Base-by-base conservation (phyloP, 805 yeast species). In the Saturnispora kantuleensis region DNA sequence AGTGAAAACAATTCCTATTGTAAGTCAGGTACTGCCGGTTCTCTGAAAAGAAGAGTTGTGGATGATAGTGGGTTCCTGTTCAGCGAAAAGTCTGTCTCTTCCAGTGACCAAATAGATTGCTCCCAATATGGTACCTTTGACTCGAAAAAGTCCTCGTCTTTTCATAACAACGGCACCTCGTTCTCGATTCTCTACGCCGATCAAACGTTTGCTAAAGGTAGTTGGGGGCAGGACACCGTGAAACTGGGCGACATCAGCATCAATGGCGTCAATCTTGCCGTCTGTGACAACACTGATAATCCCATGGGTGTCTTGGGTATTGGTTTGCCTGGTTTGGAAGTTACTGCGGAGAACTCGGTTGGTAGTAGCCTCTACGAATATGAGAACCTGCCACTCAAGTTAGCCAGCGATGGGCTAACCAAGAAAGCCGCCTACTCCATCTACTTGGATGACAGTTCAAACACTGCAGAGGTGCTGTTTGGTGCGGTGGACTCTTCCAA, bases 401-500 rank as follows among this genome's bases (percentile, higher is more conserved):
- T 86, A 67, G 77, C 70, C 41, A 56, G 65, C 30, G 72, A 73
- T 44, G 89, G 88, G 0, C 54, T 73, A 35, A 82, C 78, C 48
- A 54, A 69, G 38, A 69, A 71, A 41, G 67, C 69, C 34, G 74
- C 74, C 1, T 84, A 81, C 58, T 82, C 90, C 0, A 64, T 84
- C 45, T 82, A 67, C 54, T 67, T 84, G 59, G 73, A 78, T 52
- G 61, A 63, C 3, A 60, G 62, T 31, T 63, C 74, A 0, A 39
- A 54, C 4, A 48, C 65, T 1, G 89, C 87, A 5, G 61, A 69
- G n/a, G 66, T 83, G 16, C 58, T 83, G 40, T 84, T 84, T 65
- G 90, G 93, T 39, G 93, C 81, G 29, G 71, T 79, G 26, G 90
- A 83, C 55, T 74, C 71, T 47, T 69, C 75, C 33, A 81, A 81